phyloP scores from a whole-genome alignment of 2,329 filamentous ascomycete genomes.

The Fusarium setosum region DNA sequence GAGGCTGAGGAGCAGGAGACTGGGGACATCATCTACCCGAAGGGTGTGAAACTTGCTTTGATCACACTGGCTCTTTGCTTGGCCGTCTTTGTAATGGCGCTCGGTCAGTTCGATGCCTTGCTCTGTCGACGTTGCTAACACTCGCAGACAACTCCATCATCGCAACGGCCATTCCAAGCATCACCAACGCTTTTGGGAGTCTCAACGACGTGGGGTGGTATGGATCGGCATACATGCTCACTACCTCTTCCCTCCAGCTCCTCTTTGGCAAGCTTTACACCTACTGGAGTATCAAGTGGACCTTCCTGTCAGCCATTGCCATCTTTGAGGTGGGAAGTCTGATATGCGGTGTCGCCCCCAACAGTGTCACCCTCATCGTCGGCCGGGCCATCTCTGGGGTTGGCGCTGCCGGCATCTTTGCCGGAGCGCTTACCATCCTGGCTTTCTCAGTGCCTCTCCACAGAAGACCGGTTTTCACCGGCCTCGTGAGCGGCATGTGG shows the following conservation, averaged over 20 bases:
- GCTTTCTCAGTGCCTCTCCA: constrained; percentile 50
- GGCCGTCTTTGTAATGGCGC: constrained; percentile 55
- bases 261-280: constrained; percentile 57
- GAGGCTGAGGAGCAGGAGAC: not conserved
- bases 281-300: constrained; percentile 56
- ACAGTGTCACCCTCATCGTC: constrained; percentile 48
- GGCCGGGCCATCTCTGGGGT: constrained; percentile 51
- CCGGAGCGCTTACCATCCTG: constrained; percentile 57
- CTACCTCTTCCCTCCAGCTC: constrained; percentile 53
- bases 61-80: constrained; percentile 53
- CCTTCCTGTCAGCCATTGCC: constrained; percentile 51
- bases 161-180: constrained; percentile 57
- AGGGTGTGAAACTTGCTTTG: constrained; percentile 43
- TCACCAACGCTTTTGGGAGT: constrained; percentile 56
- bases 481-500: constrained; percentile 54
- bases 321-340: constrained; percentile 58
- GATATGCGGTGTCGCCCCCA: constrained; percentile 51
- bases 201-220: constrained; percentile 64
- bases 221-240: constrained; percentile 56
- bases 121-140: constrained; percentile 3
- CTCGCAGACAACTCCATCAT: constrained; percentile 53
- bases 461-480: constrained; percentile 50
- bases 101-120: constrained; percentile 41
- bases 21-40: constrained; percentile 35
- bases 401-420: constrained; percentile 59